Percentiles rank a stretch among this genome's conserved stretches.
phyloP scores from a whole-genome alignment of 2,329 filamentous ascomycete species.

The Keithomyces neogunnii region DNA sequence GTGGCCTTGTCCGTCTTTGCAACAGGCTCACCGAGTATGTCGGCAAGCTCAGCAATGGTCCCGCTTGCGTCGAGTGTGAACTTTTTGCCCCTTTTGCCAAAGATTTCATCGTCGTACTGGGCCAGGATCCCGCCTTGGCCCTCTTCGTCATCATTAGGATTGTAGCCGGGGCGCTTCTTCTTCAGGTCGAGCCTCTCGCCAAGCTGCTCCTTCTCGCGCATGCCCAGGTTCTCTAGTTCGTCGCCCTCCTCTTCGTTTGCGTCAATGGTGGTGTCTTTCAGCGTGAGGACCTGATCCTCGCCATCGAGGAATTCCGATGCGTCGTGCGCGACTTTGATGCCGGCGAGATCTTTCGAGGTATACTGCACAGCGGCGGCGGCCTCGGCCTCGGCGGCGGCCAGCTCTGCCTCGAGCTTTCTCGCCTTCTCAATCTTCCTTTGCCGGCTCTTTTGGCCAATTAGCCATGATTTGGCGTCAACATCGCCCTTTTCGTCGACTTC shows the following conservation, averaged over 20 bases:
- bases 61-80: slow-evolving; percentile 82
- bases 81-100: slow-evolving; percentile 77
- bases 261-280: slow-evolving; percentile 87
- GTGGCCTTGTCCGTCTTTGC: slow-evolving; percentile 56
- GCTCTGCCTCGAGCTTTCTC: slow-evolving; percentile 63
- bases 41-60: slow-evolving; percentile 54
- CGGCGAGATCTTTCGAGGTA: slow-evolving; percentile 76
- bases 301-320: slow-evolving; percentile 71
- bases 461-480: slow-evolving; percentile 75
- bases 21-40: slow-evolving; percentile 42
- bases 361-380: slow-evolving; percentile 60
- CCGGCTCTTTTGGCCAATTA: slow-evolving; percentile 83
- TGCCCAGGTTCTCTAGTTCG: slow-evolving; percentile 70
- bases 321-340: slow-evolving; percentile 88
- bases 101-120: slow-evolving; percentile 94
- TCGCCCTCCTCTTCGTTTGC: slow-evolving; percentile 81
- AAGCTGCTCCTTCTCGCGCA: slow-evolving; percentile 65
- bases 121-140: slow-evolving; percentile 62
- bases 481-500: slow-evolving; percentile 60
- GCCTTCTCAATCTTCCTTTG: slow-evolving; percentile 84
- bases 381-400: slow-evolving; percentile 64
- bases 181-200: slow-evolving; percentile 74
- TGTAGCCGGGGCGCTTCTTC: slow-evolving; percentile 83
- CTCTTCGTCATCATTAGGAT: slow-evolving; percentile 67
- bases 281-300: slow-evolving; percentile 80